These are phyloP conservation scores for Astragalus glycyphyllos DNA, from an alignment of 306 rosid genomes.

Conservation along the genomic window DNA sequence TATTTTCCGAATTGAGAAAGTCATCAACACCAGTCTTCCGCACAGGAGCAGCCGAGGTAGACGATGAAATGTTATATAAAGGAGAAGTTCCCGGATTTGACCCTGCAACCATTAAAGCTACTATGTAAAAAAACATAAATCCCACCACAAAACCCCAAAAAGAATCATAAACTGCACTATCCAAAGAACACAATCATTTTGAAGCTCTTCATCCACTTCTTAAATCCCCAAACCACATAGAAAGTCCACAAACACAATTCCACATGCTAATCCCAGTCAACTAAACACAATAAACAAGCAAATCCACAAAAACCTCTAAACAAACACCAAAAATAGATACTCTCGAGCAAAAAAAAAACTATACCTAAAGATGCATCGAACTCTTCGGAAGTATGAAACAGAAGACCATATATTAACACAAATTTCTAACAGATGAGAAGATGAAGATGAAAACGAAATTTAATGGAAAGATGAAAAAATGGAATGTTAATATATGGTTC, in stretches of 20 bases:
- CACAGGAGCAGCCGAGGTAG: slow-evolving; percentile 61
- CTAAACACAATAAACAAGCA: not conserved
- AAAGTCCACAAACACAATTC: slow-evolving; percentile 2
- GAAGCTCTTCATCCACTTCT: slow-evolving; percentile 24
- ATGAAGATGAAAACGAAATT: no score
- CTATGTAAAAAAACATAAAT: slow-evolving; percentile 3
- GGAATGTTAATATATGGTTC: no score
- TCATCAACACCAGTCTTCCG: slow-evolving; percentile 74
- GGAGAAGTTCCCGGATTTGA: slow-evolving; percentile 66
- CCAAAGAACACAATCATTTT: slow-evolving; percentile 31
- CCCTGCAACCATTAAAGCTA: slow-evolving; percentile 54
- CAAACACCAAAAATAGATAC: slow-evolving; percentile 1
- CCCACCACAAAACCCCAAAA: not conserved
- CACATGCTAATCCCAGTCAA: slow-evolving; percentile 12
- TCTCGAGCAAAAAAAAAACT: slow-evolving; percentile 16
- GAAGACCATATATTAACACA: no score
- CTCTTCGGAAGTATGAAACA: slow-evolving; percentile 68
- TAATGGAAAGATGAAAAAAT: no score
- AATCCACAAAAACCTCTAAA: slow-evolving; percentile 7
- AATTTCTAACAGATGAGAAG: no score
- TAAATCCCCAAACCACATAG: slow-evolving; percentile 5
- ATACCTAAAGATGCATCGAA: slow-evolving; percentile 79
- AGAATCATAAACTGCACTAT: slow-evolving; percentile 8
- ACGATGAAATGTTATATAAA: slow-evolving; percentile 61
- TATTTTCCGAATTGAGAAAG: slow-evolving; percentile 77